Conservation (phyloP, 225 moss, liverwort and hornwort genomes). For the Physcomitrium patens region DNA sequence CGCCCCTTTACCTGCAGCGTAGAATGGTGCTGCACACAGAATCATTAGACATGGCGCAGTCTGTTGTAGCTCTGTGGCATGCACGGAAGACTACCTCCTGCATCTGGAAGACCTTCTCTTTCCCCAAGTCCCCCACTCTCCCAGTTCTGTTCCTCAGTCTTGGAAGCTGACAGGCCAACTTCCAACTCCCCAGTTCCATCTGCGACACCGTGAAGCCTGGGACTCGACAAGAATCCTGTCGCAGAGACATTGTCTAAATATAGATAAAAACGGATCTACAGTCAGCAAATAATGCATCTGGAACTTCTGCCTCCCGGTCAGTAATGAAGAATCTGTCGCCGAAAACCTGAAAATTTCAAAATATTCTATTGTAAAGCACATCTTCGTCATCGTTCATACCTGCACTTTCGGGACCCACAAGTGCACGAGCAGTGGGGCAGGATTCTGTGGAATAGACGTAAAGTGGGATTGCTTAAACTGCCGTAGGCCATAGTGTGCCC, state of each 20-base stretch:
- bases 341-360: no score
- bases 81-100: slow-evolving; percentile 1
- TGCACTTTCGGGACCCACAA: no score
- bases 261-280: no score
- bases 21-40: not conserved
- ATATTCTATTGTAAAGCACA: no score
- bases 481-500: slow-evolving; percentile 62
- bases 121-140: not conserved
- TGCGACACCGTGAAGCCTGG: not conserved
- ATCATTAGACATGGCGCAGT: not conserved
- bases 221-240: no score
- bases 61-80: not conserved
- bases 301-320: no score
- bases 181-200: not conserved
- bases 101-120: not conserved
- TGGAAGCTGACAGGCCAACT: not conserved
- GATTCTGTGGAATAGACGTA: no score
- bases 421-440: no score
- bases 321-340: no score
- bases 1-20: not conserved
- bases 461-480: not conserved
- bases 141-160: not conserved
- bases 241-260: no score
- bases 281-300: not conserved
- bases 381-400: no score